Percentiles rank a stretch among this genome's conserved stretches.
Evolutionary conservation across 345 rosid genomes (phyloP).

Genomic region (Limnanthes douglasii): DNA sequence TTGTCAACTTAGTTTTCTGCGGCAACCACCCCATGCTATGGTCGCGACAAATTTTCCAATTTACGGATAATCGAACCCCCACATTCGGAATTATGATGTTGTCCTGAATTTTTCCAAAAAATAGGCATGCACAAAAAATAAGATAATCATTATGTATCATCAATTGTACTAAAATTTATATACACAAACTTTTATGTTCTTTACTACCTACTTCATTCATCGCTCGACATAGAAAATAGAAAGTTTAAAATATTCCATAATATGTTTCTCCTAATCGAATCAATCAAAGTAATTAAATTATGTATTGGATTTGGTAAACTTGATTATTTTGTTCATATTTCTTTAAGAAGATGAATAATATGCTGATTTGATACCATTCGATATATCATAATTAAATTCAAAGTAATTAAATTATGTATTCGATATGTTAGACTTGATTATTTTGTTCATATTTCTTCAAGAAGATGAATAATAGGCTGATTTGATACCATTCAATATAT

Average conservation of each 20-base stretch:
- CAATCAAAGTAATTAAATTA: not conserved
- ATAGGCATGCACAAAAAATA: no score
- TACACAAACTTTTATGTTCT: not conserved
- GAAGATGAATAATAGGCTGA: no score
- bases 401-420: not conserved
- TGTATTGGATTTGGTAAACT: not conserved
- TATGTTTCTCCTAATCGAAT: not conserved
- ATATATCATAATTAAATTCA: no score
- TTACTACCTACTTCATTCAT: not conserved
- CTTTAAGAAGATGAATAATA: no score
- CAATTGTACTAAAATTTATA: not conserved
- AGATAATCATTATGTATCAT: not conserved
- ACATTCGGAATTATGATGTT: not conserved
- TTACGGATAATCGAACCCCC: not conserved
- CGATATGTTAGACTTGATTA: no score
- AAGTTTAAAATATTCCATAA: not conserved
- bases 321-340: no score
- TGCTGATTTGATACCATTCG: not conserved
- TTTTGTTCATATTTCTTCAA: no score
- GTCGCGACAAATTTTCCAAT: not conserved
- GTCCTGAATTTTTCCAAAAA: no score
- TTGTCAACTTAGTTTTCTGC: no score
- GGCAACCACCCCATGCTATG: no score
- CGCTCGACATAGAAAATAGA: not conserved
- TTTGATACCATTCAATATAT: no score